phyloP scores from a whole-genome alignment of 208 protist genomes.

The Kentomonas sorsogonicus region DNA sequence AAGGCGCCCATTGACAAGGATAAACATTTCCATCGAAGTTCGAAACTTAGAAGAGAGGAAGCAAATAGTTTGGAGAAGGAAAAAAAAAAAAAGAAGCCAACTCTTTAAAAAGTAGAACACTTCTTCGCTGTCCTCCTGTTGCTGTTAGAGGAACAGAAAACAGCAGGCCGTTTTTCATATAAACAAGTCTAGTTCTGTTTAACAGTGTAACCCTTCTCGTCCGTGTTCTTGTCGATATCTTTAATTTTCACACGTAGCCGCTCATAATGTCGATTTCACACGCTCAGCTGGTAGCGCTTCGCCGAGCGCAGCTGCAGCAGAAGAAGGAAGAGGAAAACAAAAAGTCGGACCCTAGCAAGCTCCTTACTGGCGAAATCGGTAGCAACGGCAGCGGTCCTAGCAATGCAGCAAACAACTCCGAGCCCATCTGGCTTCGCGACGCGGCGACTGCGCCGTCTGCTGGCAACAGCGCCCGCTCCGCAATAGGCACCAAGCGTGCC shows the following conservation, averaged over 20 bases:
- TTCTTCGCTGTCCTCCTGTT: constrained; percentile 3
- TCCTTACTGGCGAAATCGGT: too few species aligned
- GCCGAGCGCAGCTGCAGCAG: constrained; percentile 62
- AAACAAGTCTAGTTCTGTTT: constrained; percentile 8
- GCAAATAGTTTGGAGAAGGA: constrained; percentile 2
- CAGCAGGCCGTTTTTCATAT: constrained; percentile 1
- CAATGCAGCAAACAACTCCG: too few species aligned
- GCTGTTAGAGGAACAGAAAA: too few species aligned
- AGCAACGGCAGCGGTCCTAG: constrained; percentile 3
- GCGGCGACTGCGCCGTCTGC: too few species aligned
- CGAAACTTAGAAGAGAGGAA: too few species aligned
- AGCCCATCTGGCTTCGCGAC: too few species aligned
- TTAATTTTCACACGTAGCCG: background rate
- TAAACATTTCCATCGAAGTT: too few species aligned
- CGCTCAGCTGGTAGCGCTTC: constrained; percentile 79
- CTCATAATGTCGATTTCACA: constrained; percentile 81
- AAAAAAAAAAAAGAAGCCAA: background rate
- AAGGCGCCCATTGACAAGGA: too few species aligned
- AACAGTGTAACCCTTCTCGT: too few species aligned
- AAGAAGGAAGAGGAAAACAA: constrained; percentile 21
- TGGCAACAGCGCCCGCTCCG: too few species aligned
- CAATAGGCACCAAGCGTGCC: too few species aligned
- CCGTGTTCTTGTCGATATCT: background rate
- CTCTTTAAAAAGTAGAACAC: background rate
- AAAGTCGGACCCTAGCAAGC: too few species aligned